Conservation (phyloP, 179 eudicot species). For the Patellifolia procumbens region DNA sequence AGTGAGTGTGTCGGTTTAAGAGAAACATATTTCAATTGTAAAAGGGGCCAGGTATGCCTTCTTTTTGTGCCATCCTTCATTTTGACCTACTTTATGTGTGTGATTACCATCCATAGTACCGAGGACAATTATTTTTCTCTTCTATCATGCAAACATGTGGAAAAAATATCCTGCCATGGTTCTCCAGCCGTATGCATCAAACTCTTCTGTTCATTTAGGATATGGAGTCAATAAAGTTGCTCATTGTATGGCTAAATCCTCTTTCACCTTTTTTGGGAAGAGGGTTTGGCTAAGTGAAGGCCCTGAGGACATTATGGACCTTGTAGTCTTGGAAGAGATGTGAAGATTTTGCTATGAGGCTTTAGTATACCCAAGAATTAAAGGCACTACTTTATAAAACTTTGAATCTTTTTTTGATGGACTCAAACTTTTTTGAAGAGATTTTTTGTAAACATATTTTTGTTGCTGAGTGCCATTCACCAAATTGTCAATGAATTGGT, state of each 20-base stretch:
- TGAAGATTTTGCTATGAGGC: no score
- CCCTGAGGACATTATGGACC: not conserved
- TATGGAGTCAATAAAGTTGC: no score
- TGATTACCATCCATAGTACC: not conserved
- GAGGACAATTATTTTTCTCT: not conserved
- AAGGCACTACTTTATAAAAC: no score
- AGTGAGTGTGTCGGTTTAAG: slow-evolving; percentile 87
- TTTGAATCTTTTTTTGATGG: no score
- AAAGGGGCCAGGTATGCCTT: slow-evolving; percentile 79
- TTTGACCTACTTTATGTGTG: not conserved
- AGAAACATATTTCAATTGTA: slow-evolving; percentile 93
- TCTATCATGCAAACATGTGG: not conserved
- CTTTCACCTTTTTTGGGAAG: not conserved
- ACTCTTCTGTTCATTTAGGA: not conserved
- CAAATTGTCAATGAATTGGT: not conserved
- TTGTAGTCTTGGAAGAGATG: not conserved
- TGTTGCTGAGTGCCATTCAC: not conserved
- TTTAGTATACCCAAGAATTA: no score
- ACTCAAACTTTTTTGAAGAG: no score
- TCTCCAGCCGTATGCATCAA: not conserved
- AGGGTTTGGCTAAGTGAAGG: not conserved
- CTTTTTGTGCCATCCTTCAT: slow-evolving; percentile 1
- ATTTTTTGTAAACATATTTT: no score
- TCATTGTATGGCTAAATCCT: not conserved
- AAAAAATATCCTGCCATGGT: not conserved